These are phyloP conservation scores for Globisporangium takayamanum DNA, from an alignment of 352 stramenopile genomes.

Conservation along the genomic window DNA sequence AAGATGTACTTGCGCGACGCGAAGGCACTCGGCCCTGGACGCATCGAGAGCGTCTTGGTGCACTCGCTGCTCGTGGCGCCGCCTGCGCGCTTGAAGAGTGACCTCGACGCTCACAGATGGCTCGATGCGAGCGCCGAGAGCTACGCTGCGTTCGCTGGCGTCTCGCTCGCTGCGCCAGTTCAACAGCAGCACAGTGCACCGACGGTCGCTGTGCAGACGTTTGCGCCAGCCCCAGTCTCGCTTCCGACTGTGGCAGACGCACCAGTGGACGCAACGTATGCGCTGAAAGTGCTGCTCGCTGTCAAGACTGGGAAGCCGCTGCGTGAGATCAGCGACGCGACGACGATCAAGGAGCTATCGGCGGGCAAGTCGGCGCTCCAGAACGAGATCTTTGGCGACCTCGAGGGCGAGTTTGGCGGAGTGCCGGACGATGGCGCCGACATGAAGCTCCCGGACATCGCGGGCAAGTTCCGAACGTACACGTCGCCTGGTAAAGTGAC, in stretches of 20 bases:
- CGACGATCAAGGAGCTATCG: slow-evolving; percentile 74
- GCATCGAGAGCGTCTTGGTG: slow-evolving; percentile 70
- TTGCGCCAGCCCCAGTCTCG: slow-evolving; percentile 28
- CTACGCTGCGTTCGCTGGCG: slow-evolving; percentile 71
- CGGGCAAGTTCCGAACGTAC: slow-evolving; percentile 64
- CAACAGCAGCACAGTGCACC: not conserved
- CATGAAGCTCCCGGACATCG: slow-evolving; percentile 66
- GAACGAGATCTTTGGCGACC: slow-evolving; percentile 83
- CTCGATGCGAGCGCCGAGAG: slow-evolving; percentile 59
- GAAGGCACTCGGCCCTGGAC: slow-evolving; percentile 59
- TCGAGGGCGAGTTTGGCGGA: slow-evolving; percentile 85
- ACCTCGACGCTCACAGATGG: slow-evolving; percentile 71
- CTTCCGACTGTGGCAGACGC: slow-evolving; percentile 56
- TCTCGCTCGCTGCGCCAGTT: slow-evolving; percentile 39
- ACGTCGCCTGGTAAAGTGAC: slow-evolving; percentile 66
- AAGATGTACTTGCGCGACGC: slow-evolving; percentile 56
- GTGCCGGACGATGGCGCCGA: slow-evolving; percentile 68
- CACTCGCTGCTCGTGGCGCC: slow-evolving; percentile 61
- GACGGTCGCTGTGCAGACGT: not conserved
- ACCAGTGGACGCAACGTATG: slow-evolving; percentile 66
- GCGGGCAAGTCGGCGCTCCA: slow-evolving; percentile 83
- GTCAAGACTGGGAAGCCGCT: slow-evolving; percentile 74
- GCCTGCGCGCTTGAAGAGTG: slow-evolving; percentile 59
- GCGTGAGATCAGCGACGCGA: slow-evolving; percentile 47
- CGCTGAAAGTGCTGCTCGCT: slow-evolving; percentile 66